Percentiles rank a stretch among this genome's conserved stretches.
Evolutionary conservation across 148 eudicot species (phyloP).

Genomic region (Agrostemma githago): DNA sequence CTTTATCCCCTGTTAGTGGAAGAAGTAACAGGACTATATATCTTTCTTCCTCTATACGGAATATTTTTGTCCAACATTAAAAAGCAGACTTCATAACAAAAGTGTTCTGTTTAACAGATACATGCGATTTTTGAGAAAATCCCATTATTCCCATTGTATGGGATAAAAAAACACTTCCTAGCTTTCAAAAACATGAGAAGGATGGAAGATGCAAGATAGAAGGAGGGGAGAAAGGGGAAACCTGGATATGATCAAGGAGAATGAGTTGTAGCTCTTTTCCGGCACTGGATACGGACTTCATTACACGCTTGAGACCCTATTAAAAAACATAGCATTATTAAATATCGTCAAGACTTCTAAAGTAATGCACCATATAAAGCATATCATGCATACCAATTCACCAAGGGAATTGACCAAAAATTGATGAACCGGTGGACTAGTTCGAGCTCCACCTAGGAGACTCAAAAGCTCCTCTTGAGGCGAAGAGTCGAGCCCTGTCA

Average conservation of each 20-base stretch:
- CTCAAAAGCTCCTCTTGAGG: conserved; percentile 91
- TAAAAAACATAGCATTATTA: conserved; percentile 18
- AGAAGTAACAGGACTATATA: not conserved
- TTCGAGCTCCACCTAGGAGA: conserved; percentile 93
- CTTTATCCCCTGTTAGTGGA: not conserved
- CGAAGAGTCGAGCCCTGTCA: conserved; percentile 70
- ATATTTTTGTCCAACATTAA: not conserved
- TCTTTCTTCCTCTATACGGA: not conserved
- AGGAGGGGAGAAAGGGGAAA: conserved; percentile 17
- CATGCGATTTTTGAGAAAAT: not conserved
- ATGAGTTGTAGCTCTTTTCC: conserved; percentile 91
- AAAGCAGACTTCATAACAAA: not conserved
- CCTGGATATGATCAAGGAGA: conserved; percentile 93
- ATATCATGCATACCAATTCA: conserved; percentile 60
- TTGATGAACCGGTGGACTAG: conserved; percentile 95
- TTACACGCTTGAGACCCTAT: conserved; percentile 90
- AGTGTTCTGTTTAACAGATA: not conserved
- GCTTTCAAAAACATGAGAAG: not conserved
- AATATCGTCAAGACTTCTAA: conserved; percentile 10
- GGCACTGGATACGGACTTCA: conserved; percentile 65
- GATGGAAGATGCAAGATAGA: not conserved
- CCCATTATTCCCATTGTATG: not conserved
- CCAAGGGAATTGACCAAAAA: conserved; percentile 93
- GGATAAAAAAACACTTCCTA: not conserved
- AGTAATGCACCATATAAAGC: conserved; percentile 8